Evolutionary conservation across 768 basidiomycete genomes (phyloP).

Genomic region (Serendipita indica): DNA sequence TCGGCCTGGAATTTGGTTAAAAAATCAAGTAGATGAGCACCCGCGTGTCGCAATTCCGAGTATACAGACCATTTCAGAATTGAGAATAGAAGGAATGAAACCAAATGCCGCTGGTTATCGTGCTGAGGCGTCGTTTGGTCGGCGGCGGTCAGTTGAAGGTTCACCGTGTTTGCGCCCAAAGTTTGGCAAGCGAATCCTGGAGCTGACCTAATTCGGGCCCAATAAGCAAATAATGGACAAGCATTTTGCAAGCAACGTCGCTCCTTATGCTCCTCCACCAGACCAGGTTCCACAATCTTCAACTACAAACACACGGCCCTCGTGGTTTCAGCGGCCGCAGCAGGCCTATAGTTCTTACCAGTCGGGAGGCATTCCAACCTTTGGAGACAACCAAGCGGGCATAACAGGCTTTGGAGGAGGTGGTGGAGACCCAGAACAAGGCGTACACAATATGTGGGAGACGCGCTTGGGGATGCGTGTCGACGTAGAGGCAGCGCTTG

Average conservation of each 20-base stretch:
- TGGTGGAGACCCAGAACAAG: slow-evolving; percentile 28
- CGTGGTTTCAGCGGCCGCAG: slow-evolving; percentile 32
- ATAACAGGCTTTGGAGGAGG: slow-evolving; percentile 15
- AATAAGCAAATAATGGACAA: slow-evolving; percentile 6
- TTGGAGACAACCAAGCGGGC: slow-evolving; percentile 29
- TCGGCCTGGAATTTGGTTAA: slow-evolving; percentile 41
- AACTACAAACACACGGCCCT: slow-evolving; percentile 19
- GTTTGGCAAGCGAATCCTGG: too few relatives aligned
- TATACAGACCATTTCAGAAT: not conserved
- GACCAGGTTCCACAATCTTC: slow-evolving; percentile 31
- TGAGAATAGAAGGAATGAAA: not conserved
- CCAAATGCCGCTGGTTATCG: not conserved
- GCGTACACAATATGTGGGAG: slow-evolving; percentile 47
- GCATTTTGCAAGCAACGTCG: slow-evolving; percentile 11
- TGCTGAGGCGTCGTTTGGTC: too few relatives aligned
- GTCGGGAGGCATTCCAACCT: slow-evolving; percentile 49
- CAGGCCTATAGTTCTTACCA: slow-evolving; percentile 38
- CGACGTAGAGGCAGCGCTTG: slow-evolving; percentile 46
- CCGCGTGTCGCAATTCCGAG: not conserved
- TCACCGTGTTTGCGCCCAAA: too few relatives aligned
- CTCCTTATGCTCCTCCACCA: slow-evolving; percentile 38
- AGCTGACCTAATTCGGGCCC: too few relatives aligned
- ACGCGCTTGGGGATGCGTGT: slow-evolving; percentile 52
- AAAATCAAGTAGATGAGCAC: slow-evolving; percentile 15
- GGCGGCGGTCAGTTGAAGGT: not conserved